These are phyloP conservation scores for Chiua virens DNA, from an alignment of 768 basidiomycete genomes.

Conservation along the genomic window DNA sequence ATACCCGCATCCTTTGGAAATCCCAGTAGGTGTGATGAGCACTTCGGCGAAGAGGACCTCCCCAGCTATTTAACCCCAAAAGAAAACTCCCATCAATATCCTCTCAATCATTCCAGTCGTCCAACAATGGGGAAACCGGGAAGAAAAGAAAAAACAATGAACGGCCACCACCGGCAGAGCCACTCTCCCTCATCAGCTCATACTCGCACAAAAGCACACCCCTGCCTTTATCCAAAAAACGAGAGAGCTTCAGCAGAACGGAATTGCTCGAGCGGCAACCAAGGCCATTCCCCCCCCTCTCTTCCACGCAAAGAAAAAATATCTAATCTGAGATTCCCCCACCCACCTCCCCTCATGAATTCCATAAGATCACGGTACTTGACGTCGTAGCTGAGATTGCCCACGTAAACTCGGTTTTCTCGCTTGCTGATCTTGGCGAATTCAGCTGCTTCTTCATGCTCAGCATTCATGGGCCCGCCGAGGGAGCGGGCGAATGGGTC, in stretches of 20 bases:
- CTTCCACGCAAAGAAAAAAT: slow-evolving; percentile 49
- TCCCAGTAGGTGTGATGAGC: slow-evolving; percentile 91
- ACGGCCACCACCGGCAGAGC: slow-evolving; percentile 37
- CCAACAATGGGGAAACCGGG: slow-evolving; percentile 44
- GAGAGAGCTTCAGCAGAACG: slow-evolving; percentile 39
- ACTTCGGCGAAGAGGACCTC: slow-evolving; percentile 99
- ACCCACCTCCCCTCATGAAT: slow-evolving; percentile 99
- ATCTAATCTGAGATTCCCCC: slow-evolving; percentile 65
- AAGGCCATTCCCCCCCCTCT: slow-evolving; percentile 27
- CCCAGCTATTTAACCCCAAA: slow-evolving; percentile 93
- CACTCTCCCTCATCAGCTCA: slow-evolving; percentile 38
- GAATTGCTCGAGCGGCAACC: slow-evolving; percentile 32
- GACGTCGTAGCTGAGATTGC: slow-evolving; percentile 98
- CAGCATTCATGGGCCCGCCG: slow-evolving; percentile 87
- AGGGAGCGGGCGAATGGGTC: slow-evolving; percentile 79
- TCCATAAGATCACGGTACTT: slow-evolving; percentile 98
- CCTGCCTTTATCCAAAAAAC: slow-evolving; percentile 33
- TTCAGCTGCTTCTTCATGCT: slow-evolving; percentile 91
- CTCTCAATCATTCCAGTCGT: slow-evolving; percentile 63
- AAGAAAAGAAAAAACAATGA: slow-evolving; percentile 42
- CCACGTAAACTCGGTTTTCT: slow-evolving; percentile 98
- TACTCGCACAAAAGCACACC: slow-evolving; percentile 30
- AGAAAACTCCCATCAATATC: slow-evolving; percentile 95
- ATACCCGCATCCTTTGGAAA: slow-evolving; percentile 99
- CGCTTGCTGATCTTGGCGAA: slow-evolving; percentile 96